phyloP scores from a whole-genome alignment of 129 eudicot genomes.

The Erigeron canadensis region DNA sequence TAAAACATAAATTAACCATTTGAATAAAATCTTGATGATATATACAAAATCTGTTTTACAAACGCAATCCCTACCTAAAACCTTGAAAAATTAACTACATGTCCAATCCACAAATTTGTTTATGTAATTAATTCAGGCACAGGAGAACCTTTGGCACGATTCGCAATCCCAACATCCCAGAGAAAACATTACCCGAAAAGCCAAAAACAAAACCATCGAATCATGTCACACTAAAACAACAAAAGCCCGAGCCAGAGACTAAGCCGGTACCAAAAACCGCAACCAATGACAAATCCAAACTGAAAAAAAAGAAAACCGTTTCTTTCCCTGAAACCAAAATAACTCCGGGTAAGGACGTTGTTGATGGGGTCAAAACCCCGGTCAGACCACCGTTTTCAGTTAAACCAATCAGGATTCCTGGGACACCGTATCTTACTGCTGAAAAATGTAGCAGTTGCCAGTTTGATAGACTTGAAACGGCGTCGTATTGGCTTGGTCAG shows the following conservation, averaged over 20 bases:
- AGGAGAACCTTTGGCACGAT: conserved; percentile 51
- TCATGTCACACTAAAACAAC: conserved; percentile 16
- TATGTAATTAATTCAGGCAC: conserved; percentile 37
- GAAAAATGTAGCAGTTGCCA: conserved; percentile 68
- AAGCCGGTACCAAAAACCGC: conserved; percentile 9
- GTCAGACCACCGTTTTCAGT: conserved; percentile 43
- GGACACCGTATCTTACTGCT: conserved; percentile 61
- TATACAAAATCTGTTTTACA: too few species aligned
- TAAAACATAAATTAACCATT: too few species aligned
- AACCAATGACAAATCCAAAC: conserved; percentile 6
- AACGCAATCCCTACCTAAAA: too few species aligned
- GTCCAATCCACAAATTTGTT: neutral
- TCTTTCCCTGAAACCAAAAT: conserved; percentile 32
- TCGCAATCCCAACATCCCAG: conserved; percentile 46
- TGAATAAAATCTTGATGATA: too few species aligned
- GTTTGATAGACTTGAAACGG: conserved; percentile 60
- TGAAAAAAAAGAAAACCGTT: conserved; percentile 53
- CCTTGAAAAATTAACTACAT: neutral
- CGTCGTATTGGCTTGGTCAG: conserved; percentile 67
- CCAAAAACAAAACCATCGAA: conserved; percentile 34
- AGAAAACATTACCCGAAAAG: conserved; percentile 34
- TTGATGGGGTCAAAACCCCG: conserved; percentile 46
- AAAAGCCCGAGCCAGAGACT: conserved; percentile 20
- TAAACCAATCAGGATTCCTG: conserved; percentile 32
- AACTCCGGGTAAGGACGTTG: conserved; percentile 23